phyloP scores from a whole-genome alignment of 1,139 yeast genomes.

The Sugiyamaella sp. region DNA sequence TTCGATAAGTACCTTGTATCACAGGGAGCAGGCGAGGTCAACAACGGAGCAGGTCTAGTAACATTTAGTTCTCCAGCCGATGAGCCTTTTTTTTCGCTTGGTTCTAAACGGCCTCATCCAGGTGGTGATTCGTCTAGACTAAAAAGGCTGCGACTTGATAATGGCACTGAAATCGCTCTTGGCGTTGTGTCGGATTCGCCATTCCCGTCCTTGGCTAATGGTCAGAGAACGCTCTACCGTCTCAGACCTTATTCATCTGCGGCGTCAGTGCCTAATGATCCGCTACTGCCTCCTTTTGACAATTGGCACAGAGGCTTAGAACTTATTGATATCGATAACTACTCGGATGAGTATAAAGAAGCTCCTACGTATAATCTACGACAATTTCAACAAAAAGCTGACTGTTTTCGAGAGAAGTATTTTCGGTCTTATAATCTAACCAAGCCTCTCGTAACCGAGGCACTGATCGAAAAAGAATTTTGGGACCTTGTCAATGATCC shows the following conservation, averaged over 20 bases:
- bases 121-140: slow-evolving; percentile 9
- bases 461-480: slow-evolving; percentile 42
- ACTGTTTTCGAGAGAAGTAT: slow-evolving; percentile 48
- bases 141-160: slow-evolving; percentile 21
- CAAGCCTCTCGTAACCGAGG: slow-evolving; percentile 23
- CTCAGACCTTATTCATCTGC: slow-evolving; percentile 24
- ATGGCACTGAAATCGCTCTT: slow-evolving; percentile 22
- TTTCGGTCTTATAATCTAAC: slow-evolving; percentile 34
- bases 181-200: neutral
- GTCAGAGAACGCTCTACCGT: slow-evolving; percentile 25
- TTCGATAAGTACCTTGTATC: slow-evolving; percentile 40
- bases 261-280: slow-evolving; percentile 30
- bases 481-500: slow-evolving; percentile 46
- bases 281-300: slow-evolving; percentile 31
- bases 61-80: slow-evolving; percentile 26
- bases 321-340: slow-evolving; percentile 26
- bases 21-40: slow-evolving; percentile 23
- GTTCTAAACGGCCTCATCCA: slow-evolving; percentile 11
- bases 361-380: slow-evolving; percentile 60
- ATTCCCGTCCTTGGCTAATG: slow-evolving; percentile 26
- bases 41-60: slow-evolving; percentile 24
- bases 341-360: slow-evolving; percentile 51
- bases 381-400: slow-evolving; percentile 64
- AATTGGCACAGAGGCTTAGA: slow-evolving; percentile 31
- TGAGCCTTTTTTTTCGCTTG: slow-evolving; percentile 14